Percentiles rank a stretch among this genome's conserved stretches.
Conservation (phyloP, 108 stramenopile genomes). For the Skeletonema grethae region DNA sequence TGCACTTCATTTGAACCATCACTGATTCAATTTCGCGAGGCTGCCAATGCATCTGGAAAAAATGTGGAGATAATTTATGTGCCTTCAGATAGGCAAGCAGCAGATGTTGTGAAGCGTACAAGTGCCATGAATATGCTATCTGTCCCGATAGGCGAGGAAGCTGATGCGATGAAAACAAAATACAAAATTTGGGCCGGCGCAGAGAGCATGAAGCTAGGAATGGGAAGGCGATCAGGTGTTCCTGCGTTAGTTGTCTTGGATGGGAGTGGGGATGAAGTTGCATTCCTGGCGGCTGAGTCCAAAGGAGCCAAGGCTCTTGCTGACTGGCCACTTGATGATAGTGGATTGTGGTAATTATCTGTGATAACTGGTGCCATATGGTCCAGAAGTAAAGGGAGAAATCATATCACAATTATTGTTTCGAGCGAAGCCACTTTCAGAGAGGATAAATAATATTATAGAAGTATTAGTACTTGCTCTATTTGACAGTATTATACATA, state of each 20-base stretch:
- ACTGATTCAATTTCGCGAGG: slow-evolving; percentile 49
- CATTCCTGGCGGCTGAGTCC: slow-evolving; percentile 57
- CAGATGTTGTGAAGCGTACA: slow-evolving; percentile 42
- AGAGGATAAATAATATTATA: too few species aligned
- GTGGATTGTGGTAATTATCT: slow-evolving; percentile 54
- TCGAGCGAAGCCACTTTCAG: too few species aligned
- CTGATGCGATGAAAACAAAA: slow-evolving; percentile 50
- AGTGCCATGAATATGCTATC: slow-evolving; percentile 47
- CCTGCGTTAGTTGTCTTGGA: slow-evolving; percentile 72
- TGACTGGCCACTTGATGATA: slow-evolving; percentile 64
- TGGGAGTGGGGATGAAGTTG: slow-evolving; percentile 51
- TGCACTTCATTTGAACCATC: slow-evolving; percentile 68
- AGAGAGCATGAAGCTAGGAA: slow-evolving; percentile 54
- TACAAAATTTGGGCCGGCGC: slow-evolving; percentile 68
- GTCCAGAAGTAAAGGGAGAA: background rate
- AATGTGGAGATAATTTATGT: slow-evolving; percentile 63
- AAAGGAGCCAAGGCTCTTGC: slow-evolving; percentile 51
- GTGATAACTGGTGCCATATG: background rate
- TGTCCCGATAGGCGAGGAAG: slow-evolving; percentile 58
- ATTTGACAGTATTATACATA: background rate
- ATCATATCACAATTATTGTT: background rate
- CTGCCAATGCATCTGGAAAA: slow-evolving; percentile 37
- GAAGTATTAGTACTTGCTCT: background rate
- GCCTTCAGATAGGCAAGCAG: slow-evolving; percentile 48
- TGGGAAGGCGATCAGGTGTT: slow-evolving; percentile 64